These are phyloP conservation scores for Suillus hirtellus DNA, from an alignment of 768 basidiomycete genomes.

Conservation along the genomic window DNA sequence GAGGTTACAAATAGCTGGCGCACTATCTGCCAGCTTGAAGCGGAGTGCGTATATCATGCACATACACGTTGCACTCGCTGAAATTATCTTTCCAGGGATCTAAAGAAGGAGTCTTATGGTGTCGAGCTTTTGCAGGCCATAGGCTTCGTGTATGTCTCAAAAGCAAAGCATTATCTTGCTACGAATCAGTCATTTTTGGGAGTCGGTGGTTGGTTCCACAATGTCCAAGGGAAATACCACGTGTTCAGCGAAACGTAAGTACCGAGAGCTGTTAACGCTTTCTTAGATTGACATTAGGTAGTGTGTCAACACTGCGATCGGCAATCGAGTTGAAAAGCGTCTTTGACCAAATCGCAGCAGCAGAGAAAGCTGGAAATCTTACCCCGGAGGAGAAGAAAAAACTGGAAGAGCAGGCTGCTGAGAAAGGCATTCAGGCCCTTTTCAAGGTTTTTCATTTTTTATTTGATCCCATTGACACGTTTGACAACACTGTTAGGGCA, in stretches of 20 bases:
- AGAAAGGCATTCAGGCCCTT: slow-evolving; percentile 87
- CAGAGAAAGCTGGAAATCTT: slow-evolving; percentile 82
- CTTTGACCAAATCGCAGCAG: slow-evolving; percentile 90
- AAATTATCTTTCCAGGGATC: slow-evolving; percentile 49
- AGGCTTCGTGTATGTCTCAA: slow-evolving; percentile 82
- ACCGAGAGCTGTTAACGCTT: background rate
- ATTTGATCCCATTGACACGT: slow-evolving; percentile 1
- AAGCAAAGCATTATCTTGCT: slow-evolving; percentile 82
- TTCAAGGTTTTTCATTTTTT: slow-evolving; percentile 66
- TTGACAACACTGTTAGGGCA: slow-evolving; percentile 53
- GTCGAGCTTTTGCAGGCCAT: slow-evolving; percentile 83
- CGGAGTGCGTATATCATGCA: slow-evolving; percentile 57
- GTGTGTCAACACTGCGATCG: slow-evolving; percentile 77
- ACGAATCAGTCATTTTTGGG: slow-evolving; percentile 70
- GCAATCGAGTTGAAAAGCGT: slow-evolving; percentile 88
- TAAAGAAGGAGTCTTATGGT: slow-evolving; percentile 86
- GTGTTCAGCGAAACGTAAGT: slow-evolving; percentile 90
- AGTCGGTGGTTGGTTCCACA: slow-evolving; percentile 91
- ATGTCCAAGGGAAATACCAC: slow-evolving; percentile 89
- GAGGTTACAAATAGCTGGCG: slow-evolving; percentile 74
- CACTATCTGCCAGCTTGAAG: slow-evolving; percentile 78
- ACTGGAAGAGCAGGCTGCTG: slow-evolving; percentile 89
- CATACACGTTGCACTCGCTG: slow-evolving; percentile 4
- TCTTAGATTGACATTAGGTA: slow-evolving; percentile 36
- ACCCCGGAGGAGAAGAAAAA: slow-evolving; percentile 76